Evolutionary conservation across 2,329 filamentous ascomycete species (phyloP).

Genomic region (Ophiosphaerella herpotricha): DNA sequence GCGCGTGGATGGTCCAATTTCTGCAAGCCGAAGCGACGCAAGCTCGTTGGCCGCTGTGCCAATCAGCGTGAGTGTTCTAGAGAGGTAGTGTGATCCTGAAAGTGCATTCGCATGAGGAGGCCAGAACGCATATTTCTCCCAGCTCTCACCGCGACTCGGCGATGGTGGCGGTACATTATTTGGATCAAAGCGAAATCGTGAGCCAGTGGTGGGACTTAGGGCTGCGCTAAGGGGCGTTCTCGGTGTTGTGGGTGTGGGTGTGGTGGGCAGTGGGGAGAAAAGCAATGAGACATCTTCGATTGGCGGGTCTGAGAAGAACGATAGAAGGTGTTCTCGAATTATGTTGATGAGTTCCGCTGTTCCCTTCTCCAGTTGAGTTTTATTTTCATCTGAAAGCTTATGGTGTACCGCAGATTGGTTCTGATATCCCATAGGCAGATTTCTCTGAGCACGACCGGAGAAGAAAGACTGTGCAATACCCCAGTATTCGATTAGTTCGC

Average conservation of each 20-base stretch:
- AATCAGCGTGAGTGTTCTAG: conserved; percentile 78
- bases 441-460: conserved; percentile 78
- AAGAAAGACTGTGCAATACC: conserved; percentile 90
- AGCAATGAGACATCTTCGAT: conserved; percentile 88
- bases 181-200: conserved; percentile 78
- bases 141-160: conserved; percentile 73
- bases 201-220: conserved; percentile 65
- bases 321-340: conserved; percentile 76
- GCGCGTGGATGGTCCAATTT: conserved; percentile 55
- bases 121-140: conserved; percentile 97
- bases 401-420: conserved; percentile 83
- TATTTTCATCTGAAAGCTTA: conserved; percentile 71
- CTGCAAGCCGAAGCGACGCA: conserved; percentile 72
- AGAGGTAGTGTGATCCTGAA: conserved; percentile 88
- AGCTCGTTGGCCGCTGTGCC: conserved; percentile 88
- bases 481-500: conserved; percentile 93
- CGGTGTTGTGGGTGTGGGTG: conserved; percentile 66
- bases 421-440: conserved; percentile 78
- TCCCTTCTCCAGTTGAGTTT: conserved; percentile 74
- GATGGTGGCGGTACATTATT: conserved; percentile 79
- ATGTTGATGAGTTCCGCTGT: conserved; percentile 81
- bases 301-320: conserved; percentile 85
- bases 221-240: conserved; percentile 59
- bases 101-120: conserved; percentile 90
- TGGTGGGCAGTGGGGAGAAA: conserved; percentile 76